Evolutionary conservation across 2,329 filamentous ascomycete genomes (phyloP), one percentile per base, ranked within the genome.

Genomic region (Massarina eburnea): DNA sequence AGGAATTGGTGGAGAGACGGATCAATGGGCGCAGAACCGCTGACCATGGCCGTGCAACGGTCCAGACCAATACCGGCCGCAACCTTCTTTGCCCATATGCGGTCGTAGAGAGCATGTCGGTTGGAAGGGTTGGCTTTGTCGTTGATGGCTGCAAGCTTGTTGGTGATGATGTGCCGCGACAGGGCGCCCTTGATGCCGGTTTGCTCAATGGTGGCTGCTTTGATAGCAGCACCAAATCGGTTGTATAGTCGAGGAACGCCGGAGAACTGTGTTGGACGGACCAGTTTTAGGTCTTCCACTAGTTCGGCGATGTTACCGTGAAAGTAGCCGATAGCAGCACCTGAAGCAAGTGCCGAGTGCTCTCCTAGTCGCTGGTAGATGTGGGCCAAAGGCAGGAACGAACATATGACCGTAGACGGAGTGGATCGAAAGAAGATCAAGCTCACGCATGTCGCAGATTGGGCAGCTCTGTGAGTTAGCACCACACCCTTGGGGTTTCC

Each of bases 201-300:
- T 2, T 88, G 84, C 55, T 96, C 82, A 20, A 96, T 67, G 0
- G 91, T 96, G 19, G 85, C 82, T 2, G 85, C 80, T 59, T 88
- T 88, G 60, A 99, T 88, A 22, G 86, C 91, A 46, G 84, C 83
- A 56, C 88, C 89, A 70, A 97, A 95, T 41, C 90, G 84, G 71
- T 95, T 96, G 78, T 84, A 97, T 9, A 99, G 80, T 52, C 94
- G 84, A 0, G 94, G 94, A 1, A 99, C 94, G 14, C 90, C 95
- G 59, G 87, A 84, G 70, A 99, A 90, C 9, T 80, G 80, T 10
- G 87, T 94, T 0, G 94, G 94, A 48, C 84, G 83, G 45, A 99
- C 78, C 30, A 90, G 70, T 76, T 97, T 95, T 73, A 99, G 73
- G 65, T 99, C 94, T 47, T 99, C 94, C 1, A 95, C 84, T 15